Conservation (phyloP, 2,329 filamentous ascomycete genomes). For the Ophiostoma pallidulum region DNA sequence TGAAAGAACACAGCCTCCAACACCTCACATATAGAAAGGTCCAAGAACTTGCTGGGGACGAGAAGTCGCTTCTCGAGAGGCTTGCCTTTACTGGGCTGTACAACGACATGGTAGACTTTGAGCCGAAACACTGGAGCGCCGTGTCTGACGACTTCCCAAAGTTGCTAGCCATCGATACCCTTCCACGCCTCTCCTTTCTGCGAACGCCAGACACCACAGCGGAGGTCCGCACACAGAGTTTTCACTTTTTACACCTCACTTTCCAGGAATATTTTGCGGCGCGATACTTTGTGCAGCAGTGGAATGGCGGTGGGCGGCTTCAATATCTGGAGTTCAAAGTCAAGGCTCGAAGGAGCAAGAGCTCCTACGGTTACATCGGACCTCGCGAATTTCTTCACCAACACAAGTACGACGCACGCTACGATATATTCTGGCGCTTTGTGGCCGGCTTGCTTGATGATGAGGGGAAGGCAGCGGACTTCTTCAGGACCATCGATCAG, state of each 20-base stretch:
- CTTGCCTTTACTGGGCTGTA: conserved; percentile 29
- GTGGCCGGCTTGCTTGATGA: conserved; percentile 28
- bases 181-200: conserved; percentile 28
- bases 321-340: conserved; percentile 11
- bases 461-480: conserved; percentile 13
- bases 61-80: conserved; percentile 21
- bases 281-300: conserved; percentile 28
- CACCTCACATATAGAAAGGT: conserved; percentile 12
- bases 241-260: conserved; percentile 34
- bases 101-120: conserved; percentile 27
- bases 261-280: conserved; percentile 36
- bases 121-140: conserved; percentile 15
- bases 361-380: no score
- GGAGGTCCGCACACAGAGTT: conserved; percentile 18
- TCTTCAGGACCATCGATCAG: conserved; percentile 27
- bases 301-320: conserved; percentile 18
- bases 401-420: conserved; percentile 30
- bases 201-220: conserved; percentile 23
- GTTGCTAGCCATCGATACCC: conserved; percentile 11
- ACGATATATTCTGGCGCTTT: conserved; percentile 34
- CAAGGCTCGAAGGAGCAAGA: no score
- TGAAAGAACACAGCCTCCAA: no score
- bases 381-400: conserved; percentile 22
- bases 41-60: conserved; percentile 13
- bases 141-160: conserved; percentile 17